Evolutionary conservation across 1,139 yeast species (phyloP), one percentile per base, ranked within the genome.

Genomic region (Saccharomyces uvarum): DNA sequence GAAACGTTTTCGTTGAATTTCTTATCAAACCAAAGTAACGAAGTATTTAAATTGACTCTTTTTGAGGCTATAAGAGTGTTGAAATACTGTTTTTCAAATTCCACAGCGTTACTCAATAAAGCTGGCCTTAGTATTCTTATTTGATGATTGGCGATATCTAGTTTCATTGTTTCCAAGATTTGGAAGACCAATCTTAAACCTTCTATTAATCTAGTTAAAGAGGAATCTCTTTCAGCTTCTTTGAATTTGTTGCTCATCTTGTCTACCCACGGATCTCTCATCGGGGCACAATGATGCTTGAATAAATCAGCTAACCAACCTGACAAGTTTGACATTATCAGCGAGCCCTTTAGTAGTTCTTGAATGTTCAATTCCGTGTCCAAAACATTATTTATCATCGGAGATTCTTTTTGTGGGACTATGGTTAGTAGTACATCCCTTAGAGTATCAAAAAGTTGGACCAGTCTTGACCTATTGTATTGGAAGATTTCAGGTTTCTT

Each of bases 81-180:
- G 70, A 88, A 89, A 71, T 89, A 89, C 69, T 88, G 96, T 63
- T 84, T 85, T 72, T 91, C 98, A 66, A 91, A 88, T 61, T 88
- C 93, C n/a, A 88, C 86, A 1, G 97, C 95, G 31, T 95, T 87
- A 64, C 89, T 93, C 58, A 90, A 82, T 51, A 91, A 76, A 13
- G 88, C 86, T 1, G 96, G 96, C 64, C 97, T 79, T 56, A 90
- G 75, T 28, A 89, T 82, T 63, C 96, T 78, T 55, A 91, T 88
- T 71, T 90, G 97, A 70, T 91, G 97, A 71, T 91, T 91, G 19
- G 97, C 97, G 54, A 90, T 95, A 67, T 91, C 97, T 61, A 91
- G 77, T 70, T 91, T 91, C 96, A 91, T 90, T n/a, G 96, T 95
- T 70, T 90, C 97, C 61, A 91, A 75, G 57, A 91, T 87, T 60